phyloP scores from a whole-genome alignment of 2,329 filamentous ascomycete genomes.

The Pseudopyricularia javanii region DNA sequence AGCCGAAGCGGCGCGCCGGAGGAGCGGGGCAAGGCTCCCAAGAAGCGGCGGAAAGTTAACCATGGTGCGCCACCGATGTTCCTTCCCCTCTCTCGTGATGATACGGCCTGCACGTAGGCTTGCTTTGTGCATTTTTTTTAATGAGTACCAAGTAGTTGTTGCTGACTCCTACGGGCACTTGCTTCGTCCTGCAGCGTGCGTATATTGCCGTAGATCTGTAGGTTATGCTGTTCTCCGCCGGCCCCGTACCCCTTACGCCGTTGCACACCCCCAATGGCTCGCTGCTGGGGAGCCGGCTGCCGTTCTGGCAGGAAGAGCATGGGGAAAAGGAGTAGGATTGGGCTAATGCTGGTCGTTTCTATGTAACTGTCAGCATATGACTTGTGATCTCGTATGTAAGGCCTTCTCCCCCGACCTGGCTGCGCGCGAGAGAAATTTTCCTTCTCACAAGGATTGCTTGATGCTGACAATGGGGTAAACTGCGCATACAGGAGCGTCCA shows the following conservation, averaged over 20 bases:
- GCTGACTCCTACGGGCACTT: constrained; percentile 7
- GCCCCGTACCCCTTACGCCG: neutral
- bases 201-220: constrained; percentile 84
- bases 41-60: constrained; percentile 82
- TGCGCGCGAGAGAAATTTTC: neutral
- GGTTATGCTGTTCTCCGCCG: constrained; percentile 30
- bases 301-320: neutral
- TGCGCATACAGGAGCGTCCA: constrained; percentile 61
- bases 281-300: neutral
- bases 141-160: neutral
- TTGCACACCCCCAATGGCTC: neutral
- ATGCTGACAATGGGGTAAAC: neutral
- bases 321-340: neutral
- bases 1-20: constrained; percentile 7
- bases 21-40: constrained; percentile 45
- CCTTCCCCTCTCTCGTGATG: neutral
- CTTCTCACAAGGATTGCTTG: neutral
- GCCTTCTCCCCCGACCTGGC: constrained; percentile 8
- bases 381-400: constrained; percentile 72
- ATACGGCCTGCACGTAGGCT: constrained; percentile 7
- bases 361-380: constrained; percentile 58
- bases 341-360: neutral
- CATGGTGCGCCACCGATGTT: constrained; percentile 76
- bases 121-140: neutral
- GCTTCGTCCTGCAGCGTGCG: constrained; percentile 54